These are phyloP conservation scores for Euphorbia lathyris DNA, from an alignment of 345 rosid species.

Conservation along the genomic window DNA sequence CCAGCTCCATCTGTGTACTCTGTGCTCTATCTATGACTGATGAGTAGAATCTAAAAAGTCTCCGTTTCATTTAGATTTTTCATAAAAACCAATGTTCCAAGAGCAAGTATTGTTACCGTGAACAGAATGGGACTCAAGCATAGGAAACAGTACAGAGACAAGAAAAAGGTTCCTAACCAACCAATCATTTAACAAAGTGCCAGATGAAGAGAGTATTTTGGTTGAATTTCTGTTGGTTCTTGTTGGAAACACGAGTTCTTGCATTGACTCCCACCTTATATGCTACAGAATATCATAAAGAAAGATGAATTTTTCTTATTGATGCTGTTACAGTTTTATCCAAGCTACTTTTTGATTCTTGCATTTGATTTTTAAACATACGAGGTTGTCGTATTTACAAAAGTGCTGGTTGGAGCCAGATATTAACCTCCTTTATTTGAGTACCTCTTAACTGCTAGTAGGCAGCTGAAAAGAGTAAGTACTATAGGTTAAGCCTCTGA, in stretches of 20 bases:
- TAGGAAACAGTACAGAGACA: neutral
- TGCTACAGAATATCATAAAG: neutral
- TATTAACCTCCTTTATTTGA: neutral
- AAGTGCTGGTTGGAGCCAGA: neutral
- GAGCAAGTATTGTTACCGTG: neutral
- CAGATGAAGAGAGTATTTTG: too few relatives aligned
- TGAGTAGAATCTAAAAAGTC: neutral
- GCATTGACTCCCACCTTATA: neutral
- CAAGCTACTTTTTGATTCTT: neutral
- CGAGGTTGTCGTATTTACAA: neutral
- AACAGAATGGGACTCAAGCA: neutral
- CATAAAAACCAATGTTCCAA: neutral
- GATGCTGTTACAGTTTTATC: neutral
- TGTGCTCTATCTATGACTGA: neutral
- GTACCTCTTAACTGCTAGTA: neutral
- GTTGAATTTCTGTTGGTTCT: too few relatives aligned
- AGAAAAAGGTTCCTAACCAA: too few relatives aligned
- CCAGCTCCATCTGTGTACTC: neutral
- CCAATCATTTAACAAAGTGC: too few relatives aligned
- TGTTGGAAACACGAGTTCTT: too few relatives aligned
- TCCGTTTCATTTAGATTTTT: neutral
- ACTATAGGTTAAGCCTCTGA: neutral
- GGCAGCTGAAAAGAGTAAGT: neutral
- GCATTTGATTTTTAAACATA: neutral
- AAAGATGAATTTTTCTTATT: neutral